Evolutionary conservation across 768 basidiomycete species (phyloP), one percentile per base, ranked within the genome.

Genomic region (Tylopilus vinaceipallidus): DNA sequence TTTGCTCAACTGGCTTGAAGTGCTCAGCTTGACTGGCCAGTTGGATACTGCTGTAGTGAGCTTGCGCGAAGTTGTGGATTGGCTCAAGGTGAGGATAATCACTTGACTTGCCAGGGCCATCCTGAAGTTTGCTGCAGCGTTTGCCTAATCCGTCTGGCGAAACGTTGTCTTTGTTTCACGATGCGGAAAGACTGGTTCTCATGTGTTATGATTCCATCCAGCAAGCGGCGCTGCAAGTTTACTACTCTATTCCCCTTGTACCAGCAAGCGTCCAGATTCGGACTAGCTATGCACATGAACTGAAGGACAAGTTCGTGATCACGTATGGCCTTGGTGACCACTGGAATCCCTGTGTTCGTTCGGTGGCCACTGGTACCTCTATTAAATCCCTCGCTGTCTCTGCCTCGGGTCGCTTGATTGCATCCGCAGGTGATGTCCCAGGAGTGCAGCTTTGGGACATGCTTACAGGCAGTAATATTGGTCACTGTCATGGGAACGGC

Each of bases 391-490:
- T 61, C 26, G 51, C 47, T 17, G 47, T 54, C 38, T 59, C 53
- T 53, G 20, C 51, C 46, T 55, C 56, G 35, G 60, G 60, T 12
- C 44, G 45, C 10, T 34, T 53, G 32, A 54, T 58, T 23, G 60
- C 59, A 8, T 55, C 60, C 6, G 57, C 52, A 24, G 53, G 53
- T 34, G 50, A 38, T 14, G 24, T 22, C 11, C 87, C 91, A 56
- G 56, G 56, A 33, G 57, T 61, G 29, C 57, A 58, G 20, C n/a
- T 61, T 19, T 61, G 60, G 60, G 57, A 60, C 29, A 24, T 20
- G 26, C 38, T 56, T 27, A 59, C 48, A 19, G 58, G 58, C 3
- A 50, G 13, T 1, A 60, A 53, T 26, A 38, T 35, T 19, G 58
- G 59, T 24, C 50, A 60, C 27, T 45, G 59, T 39, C 22, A 9